phyloP scores from a whole-genome alignment of 345 rosid species.

The Geranium brycei region DNA sequence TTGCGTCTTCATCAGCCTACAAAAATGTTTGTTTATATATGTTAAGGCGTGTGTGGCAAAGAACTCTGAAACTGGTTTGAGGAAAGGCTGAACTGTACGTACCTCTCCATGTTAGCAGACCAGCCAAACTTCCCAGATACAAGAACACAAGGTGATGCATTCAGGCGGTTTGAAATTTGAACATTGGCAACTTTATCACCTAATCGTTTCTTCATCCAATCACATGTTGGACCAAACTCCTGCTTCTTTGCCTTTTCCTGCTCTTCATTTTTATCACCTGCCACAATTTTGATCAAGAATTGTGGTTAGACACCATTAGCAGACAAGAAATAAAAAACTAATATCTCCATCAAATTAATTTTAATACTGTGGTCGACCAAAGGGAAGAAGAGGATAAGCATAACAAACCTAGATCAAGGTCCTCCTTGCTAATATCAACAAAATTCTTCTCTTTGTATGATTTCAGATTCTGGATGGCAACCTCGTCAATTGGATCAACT shows the following conservation, averaged over 20 bases:
- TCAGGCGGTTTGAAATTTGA: constrained; percentile 76
- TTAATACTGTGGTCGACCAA: neutral
- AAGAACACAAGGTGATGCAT: constrained; percentile 94
- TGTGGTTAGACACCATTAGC: neutral
- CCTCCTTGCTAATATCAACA: constrained; percentile 96
- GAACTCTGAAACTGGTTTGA: neutral
- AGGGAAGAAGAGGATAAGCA: neutral
- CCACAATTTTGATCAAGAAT: neutral
- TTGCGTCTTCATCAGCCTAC: constrained; percentile 91
- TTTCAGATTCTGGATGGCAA: constrained; percentile 80
- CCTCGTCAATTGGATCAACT: constrained; percentile 92
- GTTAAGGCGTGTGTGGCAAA: neutral
- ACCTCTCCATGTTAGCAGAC: constrained; percentile 99
- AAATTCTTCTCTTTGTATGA: constrained; percentile 91
- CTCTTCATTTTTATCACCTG: constrained; percentile 89
- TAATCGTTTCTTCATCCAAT: constrained; percentile 84
- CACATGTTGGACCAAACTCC: constrained; percentile 83
- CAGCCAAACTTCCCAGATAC: constrained; percentile 93
- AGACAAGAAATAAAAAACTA: too few relatives aligned
- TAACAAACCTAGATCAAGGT: constrained; percentile 70
- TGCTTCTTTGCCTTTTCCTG: constrained; percentile 62
- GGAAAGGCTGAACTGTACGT: constrained; percentile 19
- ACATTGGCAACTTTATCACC: constrained; percentile 89
- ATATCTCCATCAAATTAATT: neutral
- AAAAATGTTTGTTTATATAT: constrained; percentile 5